phyloP scores from a whole-genome alignment of 345 rosid species.

The Lepidium sativum region DNA sequence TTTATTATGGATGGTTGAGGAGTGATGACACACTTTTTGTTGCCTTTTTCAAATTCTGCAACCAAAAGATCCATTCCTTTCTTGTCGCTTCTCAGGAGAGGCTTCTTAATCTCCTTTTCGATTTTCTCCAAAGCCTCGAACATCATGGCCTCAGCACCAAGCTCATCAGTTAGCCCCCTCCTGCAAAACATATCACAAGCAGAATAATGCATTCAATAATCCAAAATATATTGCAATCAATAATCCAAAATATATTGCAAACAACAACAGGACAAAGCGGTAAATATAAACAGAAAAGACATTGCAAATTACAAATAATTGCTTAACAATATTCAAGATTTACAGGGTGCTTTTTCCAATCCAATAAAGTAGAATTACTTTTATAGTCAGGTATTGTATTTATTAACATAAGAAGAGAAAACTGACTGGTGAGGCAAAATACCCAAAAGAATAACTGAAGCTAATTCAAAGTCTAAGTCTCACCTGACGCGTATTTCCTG shows the following conservation, averaged over 20 bases:
- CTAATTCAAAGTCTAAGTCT: not conserved
- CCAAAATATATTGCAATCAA: no score
- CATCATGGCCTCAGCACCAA: constrained; percentile 93
- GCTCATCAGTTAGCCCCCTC: constrained; percentile 75
- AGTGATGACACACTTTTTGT: constrained; percentile 50
- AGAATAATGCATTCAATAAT: not conserved
- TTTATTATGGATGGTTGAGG: not conserved
- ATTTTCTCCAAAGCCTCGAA: constrained; percentile 90
- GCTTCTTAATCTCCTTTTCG: constrained; percentile 84
- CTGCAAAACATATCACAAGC: constrained; percentile 34
- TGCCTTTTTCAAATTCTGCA: constrained; percentile 88
- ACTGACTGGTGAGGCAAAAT: not conserved
- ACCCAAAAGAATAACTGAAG: not conserved
- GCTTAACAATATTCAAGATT: not conserved
- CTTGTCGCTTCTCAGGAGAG: constrained; percentile 89
- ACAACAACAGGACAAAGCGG: not conserved
- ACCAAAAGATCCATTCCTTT: constrained; percentile 77
- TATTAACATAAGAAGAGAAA: not conserved
- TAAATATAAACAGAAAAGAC: not conserved
- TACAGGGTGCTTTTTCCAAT: not conserved
- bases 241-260: no score
- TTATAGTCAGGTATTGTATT: not conserved
- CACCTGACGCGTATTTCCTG: constrained; percentile 73
- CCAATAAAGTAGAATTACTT: not conserved
- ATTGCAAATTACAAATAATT: not conserved